Conservation (phyloP, 2,329 filamentous ascomycete species). For the Fusarium sacchari region DNA sequence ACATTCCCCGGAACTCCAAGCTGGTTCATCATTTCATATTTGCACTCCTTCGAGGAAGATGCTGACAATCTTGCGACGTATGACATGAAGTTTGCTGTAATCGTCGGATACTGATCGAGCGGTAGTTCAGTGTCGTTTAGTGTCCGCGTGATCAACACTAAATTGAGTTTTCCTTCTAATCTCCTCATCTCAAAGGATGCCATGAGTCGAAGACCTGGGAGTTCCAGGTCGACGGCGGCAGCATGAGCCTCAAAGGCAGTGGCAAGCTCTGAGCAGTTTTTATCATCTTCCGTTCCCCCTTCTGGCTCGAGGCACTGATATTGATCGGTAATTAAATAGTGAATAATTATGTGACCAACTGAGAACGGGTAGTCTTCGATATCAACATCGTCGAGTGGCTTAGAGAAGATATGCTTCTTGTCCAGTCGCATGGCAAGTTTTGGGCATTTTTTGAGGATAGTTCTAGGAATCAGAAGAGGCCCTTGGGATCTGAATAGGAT, state of each 20-base stretch:
- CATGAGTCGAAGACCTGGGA: background rate
- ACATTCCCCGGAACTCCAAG: background rate
- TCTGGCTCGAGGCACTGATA: background rate
- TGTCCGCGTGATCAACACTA: background rate
- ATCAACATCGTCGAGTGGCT: background rate
- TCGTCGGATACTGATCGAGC: background rate
- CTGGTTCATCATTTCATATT: background rate
- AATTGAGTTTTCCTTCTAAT: background rate
- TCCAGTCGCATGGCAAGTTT: background rate
- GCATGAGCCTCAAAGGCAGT: conserved; percentile 1
- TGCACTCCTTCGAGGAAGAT: background rate
- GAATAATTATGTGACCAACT: background rate
- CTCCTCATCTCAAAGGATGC: background rate
- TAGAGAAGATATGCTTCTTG: background rate
- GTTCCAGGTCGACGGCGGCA: background rate
- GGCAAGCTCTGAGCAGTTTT: background rate
- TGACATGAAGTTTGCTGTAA: background rate
- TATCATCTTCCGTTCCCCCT: background rate
- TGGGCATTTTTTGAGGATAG: background rate
- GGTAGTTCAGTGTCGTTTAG: background rate
- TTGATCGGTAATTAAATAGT: background rate
- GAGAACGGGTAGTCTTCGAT: background rate
- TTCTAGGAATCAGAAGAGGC: background rate
- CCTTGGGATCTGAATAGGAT: background rate
- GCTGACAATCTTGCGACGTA: accelerated